Evolutionary conservation across 2,329 filamentous ascomycete genomes (phyloP), one percentile per base, ranked within the genome.

Genomic region (Xylogone sp.): DNA sequence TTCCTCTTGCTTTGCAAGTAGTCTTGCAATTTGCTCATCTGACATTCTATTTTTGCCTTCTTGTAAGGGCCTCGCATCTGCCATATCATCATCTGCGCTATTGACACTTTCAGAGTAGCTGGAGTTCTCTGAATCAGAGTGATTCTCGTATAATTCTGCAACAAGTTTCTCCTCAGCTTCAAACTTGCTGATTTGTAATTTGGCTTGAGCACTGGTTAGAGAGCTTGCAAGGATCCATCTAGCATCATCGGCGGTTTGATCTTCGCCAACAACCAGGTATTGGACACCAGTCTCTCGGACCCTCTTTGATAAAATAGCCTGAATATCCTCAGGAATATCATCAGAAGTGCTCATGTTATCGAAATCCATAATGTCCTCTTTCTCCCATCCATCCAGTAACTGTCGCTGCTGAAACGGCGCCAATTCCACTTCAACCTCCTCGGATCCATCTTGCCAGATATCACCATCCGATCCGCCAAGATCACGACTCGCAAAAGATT

Each of bases 1-100:
- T 62, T 84, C 80, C 65, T 82, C 77, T 61, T 84, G 79, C 63
- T 83, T 84, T 48, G 78, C 72, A 24, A 87, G 66, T 21, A 86
- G 68, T 39, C 76, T 72, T 39, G 85, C 84, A 39, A 88, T 71
- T 19, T 78, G 74, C 64, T 85, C 83, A 55, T 90, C 78, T 72
- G 65, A 84, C 82, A 60, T 88, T 4, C 64, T 59, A 13, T 68
- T 68, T 19, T 64, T 65, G 45, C 65, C 63, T 27, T 56, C 50
- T 63, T 58, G n/a, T 58, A 21, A n/a, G 62, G 21, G 21, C 76
- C 61, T 55, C 22, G 70, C 68, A 45, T 71, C 68, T 44, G 69
- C 68, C 10, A 68, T 63, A 2, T 71, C 68, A 9, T 73, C 69
- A 2, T 71, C 68, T 7, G 69, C 67, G 29, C 67, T 67, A 42